phyloP scores from a whole-genome alignment of 2,329 filamentous ascomycete species.

The Penicillium olsonii region DNA sequence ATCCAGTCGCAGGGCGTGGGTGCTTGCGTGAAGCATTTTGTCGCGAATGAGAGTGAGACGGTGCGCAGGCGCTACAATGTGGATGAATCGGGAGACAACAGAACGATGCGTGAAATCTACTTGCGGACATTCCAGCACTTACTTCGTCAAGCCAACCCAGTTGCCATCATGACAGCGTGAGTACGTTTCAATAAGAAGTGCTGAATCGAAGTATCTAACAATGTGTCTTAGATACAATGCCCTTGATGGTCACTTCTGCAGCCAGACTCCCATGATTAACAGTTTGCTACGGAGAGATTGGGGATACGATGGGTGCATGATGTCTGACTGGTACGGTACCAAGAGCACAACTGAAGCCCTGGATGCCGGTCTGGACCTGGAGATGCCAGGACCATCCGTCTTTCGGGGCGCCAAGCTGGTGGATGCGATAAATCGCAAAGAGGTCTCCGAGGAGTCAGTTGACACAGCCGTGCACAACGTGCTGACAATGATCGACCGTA shows the following conservation, averaged over 20 bases:
- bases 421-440: slow-evolving; percentile 5
- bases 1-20: slow-evolving; percentile 37
- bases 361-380: slow-evolving; percentile 37
- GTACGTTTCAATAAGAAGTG: neutral
- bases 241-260: neutral
- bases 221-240: neutral
- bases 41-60: slow-evolving; percentile 17
- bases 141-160: slow-evolving; percentile 3
- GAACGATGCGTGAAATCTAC: slow-evolving; percentile 22
- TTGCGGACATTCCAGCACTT: slow-evolving; percentile 28
- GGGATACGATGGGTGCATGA: slow-evolving; percentile 42
- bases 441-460: neutral
- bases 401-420: slow-evolving; percentile 12
- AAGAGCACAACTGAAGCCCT: slow-evolving; percentile 32
- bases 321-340: slow-evolving; percentile 30
- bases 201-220: neutral
- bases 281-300: slow-evolving; percentile 45
- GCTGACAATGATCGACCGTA: neutral
- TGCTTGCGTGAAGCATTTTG: slow-evolving; percentile 21
- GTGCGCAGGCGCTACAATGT: slow-evolving; percentile 10
- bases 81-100: slow-evolving; percentile 6
- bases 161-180: slow-evolving; percentile 10
- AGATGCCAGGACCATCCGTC: slow-evolving; percentile 35
- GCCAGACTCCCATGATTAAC: slow-evolving; percentile 21
- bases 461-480: neutral